phyloP scores from a whole-genome alignment of 2,329 filamentous ascomycete genomes.

The Colletotrichum tropicale region DNA sequence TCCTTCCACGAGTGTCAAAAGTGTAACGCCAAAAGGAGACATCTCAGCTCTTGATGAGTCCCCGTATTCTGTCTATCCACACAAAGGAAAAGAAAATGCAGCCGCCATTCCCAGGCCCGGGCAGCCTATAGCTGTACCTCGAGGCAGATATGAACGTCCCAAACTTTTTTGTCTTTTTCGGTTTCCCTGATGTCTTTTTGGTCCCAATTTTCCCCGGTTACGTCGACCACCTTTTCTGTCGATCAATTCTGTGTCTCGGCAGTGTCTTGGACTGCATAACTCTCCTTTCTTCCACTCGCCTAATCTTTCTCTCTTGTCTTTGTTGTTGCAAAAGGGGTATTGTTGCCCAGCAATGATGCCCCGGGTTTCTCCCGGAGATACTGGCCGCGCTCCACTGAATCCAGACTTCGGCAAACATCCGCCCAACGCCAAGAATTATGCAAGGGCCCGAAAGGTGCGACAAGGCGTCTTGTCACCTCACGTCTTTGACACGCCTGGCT shows the following conservation, averaged over 20 bases:
- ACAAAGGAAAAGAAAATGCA: constrained; percentile 16
- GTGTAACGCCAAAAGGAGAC: constrained; percentile 41
- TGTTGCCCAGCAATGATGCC: not conserved
- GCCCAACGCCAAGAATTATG: constrained; percentile 6
- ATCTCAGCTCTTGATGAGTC: constrained; percentile 63
- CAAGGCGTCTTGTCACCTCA: not conserved
- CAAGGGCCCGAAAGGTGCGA: not conserved
- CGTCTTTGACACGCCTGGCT: constrained; percentile 17
- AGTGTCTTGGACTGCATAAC: not conserved
- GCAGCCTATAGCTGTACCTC: constrained; percentile 3
- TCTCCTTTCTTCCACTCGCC: not conserved
- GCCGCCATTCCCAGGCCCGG: not conserved
- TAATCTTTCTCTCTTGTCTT: not conserved
- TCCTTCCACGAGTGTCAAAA: not conserved
- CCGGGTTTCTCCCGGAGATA: not conserved
- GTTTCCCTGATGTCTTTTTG: not conserved
- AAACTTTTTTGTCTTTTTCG: not conserved
- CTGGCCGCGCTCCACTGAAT: not conserved
- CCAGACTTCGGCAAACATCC: not conserved
- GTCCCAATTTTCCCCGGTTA: not conserved
- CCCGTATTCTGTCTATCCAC: constrained; percentile 31
- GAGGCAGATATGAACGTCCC: constrained; percentile 9
- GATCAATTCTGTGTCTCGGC: not conserved
- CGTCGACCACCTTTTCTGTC: not conserved
- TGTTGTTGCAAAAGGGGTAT: not conserved